phyloP scores from a whole-genome alignment of 1,284 basidiomycete genomes.

The Golubevia pallescens region DNA sequence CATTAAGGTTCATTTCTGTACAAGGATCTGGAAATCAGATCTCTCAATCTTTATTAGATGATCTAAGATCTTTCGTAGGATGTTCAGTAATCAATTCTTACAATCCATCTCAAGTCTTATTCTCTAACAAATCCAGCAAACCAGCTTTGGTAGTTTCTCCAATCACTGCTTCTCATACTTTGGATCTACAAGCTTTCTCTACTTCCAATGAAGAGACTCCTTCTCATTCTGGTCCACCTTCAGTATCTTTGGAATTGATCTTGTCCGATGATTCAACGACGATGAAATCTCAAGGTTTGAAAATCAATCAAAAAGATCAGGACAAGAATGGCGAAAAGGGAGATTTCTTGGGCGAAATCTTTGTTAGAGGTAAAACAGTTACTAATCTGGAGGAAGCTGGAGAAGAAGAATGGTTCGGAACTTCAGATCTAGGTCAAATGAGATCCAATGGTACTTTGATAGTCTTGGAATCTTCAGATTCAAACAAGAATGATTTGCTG shows the following conservation, averaged over 20 bases:
- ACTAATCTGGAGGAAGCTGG: conserved; percentile 8
- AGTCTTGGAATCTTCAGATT: conserved; percentile 15
- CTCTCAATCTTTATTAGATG: conserved; percentile 45
- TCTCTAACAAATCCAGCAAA: background rate
- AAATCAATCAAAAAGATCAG: conserved; percentile 21
- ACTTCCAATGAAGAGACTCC: conserved; percentile 14
- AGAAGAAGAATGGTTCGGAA: conserved; percentile 27
- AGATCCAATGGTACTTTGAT: conserved; percentile 59
- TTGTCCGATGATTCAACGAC: conserved; percentile 27
- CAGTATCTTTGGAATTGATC: conserved; percentile 51
- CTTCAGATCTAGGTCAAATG: conserved; percentile 43
- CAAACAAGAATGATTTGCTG: background rate
- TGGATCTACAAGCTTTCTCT: conserved; percentile 57
- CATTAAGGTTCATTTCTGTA: conserved; percentile 26
- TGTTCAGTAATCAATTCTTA: conserved; percentile 50
- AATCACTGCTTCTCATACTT: conserved; percentile 38
- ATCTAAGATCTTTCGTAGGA: conserved; percentile 46
- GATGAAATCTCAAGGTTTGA: conserved; percentile 17
- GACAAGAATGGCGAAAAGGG: conserved; percentile 11
- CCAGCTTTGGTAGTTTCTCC: conserved; percentile 28
- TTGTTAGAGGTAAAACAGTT: conserved; percentile 36
- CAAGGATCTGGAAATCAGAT: conserved; percentile 23
- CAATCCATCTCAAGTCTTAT: conserved; percentile 16
- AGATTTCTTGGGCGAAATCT: conserved; percentile 47
- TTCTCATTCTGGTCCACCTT: conserved; percentile 53